Base-by-base conservation (phyloP, 495 filamentous ascomycete genomes). In the Penicillium herquei region DNA sequence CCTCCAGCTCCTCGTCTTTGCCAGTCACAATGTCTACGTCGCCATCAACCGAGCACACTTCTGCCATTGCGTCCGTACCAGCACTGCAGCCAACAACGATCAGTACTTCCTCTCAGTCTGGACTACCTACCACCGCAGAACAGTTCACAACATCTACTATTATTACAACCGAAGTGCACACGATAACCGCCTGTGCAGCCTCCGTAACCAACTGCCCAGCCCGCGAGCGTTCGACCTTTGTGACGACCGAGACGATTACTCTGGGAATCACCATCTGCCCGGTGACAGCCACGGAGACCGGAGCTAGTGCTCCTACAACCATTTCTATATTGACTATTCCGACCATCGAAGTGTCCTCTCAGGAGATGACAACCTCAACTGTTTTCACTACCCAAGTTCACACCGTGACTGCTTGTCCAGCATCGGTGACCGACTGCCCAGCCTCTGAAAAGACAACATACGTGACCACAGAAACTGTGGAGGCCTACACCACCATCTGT, bases 131-230 rank as follows among this genome's bases (percentile, higher is more conserved):
- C 13, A n/a, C 35, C 6, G 9, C 35, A 39, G 35, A n/a, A 6
- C 35, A 39, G 35, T 43, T 43, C 17, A 70, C 68, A 1, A 73
- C 70, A n/a, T 72, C 70, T 7, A 70, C 69, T 14, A 48, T 73
- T 45, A 69, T 64, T 48, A 58, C 65, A 17, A 72, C 70, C 6
- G 45, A 54, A 11, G 52, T 52, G 32, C 42, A 39, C 58, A 73
- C 70, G 9, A 60, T 69, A 45, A 72, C 69, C 17, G 51, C 59
- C 39, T 72, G 70, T 56, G 56, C 55, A 12, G 51, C 69, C 1
- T 55, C 57, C 6, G 61, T 68, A 3, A 57, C 52, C 6, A 17
- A 69, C 56, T 69, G 66, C 39, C 66, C 64, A 6, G 56, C 47
- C 12, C 3, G 17, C 6, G 46, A 49, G 30, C 9, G 31, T 2